Base-by-base conservation (phyloP, 495 filamentous ascomycete species). In the Astrothelium macrocarpum region DNA sequence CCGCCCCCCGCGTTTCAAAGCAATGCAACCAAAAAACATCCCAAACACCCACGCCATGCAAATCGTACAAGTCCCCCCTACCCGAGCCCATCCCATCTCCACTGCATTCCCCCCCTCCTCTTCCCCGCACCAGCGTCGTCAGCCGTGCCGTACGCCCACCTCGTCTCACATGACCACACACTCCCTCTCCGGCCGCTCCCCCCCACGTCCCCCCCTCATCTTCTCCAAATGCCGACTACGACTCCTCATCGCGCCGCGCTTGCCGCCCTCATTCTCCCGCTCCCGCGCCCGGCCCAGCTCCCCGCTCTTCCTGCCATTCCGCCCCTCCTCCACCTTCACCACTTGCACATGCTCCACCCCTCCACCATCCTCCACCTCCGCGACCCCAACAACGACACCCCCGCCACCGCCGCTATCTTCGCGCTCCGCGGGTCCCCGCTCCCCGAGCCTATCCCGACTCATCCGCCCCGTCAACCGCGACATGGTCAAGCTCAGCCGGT, bases 161-260 rank as follows among this genome's bases (percentile, higher is more conserved):
- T 49, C 43, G 3, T 20, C 43, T 49, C 11, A 18, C 43, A 20
- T 49, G 43, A 3, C 43, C n/a, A 11, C 66, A 76, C 90, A 95
- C 71, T 93, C 89, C 58, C 89, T 78, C 61, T 95, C 90, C 9
- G 84, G 83, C 56, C 62, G 56, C 61, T 76, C 78, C 26, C 68
- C 68, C 65, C 75, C 78, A 16, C 60, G 66, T 53, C 78, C 80
- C 14, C 71, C 71, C 62, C 76, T 78, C 42, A 75, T 75, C 12
- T 73, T 70, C 32, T 71, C 70, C 59, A 67, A 63, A 62, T 65
- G 63, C 59, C 62, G 64, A 46, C 71, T 82, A 18, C 76, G 62
- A 60, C 67, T 78, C 64, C 80, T 78, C 43, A 71, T 74, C 66
- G 32, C 53, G 53, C 77, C 71, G 65, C 78, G 74, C 70, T 76